Percentiles rank a stretch among this genome's conserved stretches.
These are phyloP conservation scores for Inosperma sp. DNA, from an alignment of 768 basidiomycete species.

Conservation along the genomic window DNA sequence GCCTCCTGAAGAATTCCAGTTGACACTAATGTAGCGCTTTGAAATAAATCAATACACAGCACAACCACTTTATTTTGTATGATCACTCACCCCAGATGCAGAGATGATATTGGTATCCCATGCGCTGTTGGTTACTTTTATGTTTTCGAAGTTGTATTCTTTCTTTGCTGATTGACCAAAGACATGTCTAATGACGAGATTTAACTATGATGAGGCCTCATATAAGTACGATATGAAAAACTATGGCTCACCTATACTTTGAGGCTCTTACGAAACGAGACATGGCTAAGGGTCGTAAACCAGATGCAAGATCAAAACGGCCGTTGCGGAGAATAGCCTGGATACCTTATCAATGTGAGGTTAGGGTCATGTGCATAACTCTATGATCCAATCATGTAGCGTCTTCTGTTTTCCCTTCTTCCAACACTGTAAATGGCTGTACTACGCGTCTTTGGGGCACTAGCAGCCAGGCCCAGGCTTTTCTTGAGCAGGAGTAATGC, in stretches of 20 bases:
- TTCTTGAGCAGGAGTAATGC: background rate
- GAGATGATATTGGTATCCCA: conserved; percentile 95
- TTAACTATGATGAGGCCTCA: background rate
- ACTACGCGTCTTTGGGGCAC: background rate
- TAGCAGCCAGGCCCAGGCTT: background rate
- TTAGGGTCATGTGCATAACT: background rate
- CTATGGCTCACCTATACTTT: conserved; percentile 70
- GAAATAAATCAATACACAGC: background rate
- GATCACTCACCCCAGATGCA: conserved; percentile 64
- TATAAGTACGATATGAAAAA: background rate
- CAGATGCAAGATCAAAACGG: background rate
- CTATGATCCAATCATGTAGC: background rate
- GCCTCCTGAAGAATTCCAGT: conserved; percentile 91
- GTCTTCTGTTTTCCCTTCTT: background rate
- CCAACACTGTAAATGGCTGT: background rate
- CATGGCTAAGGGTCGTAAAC: conserved; percentile 40
- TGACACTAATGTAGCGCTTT: conserved; percentile 82
- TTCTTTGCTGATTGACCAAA: conserved; percentile 88
- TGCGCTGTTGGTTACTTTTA: conserved; percentile 83
- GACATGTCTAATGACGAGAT: conserved; percentile 61
- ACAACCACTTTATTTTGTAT: no score
- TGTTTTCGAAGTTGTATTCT: conserved; percentile 73
- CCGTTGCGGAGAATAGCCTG: background rate
- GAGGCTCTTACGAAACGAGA: conserved; percentile 83
- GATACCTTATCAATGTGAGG: background rate